Base-by-base conservation (phyloP, 1,139 yeast species). In the Suhomyces bokatorum region DNA sequence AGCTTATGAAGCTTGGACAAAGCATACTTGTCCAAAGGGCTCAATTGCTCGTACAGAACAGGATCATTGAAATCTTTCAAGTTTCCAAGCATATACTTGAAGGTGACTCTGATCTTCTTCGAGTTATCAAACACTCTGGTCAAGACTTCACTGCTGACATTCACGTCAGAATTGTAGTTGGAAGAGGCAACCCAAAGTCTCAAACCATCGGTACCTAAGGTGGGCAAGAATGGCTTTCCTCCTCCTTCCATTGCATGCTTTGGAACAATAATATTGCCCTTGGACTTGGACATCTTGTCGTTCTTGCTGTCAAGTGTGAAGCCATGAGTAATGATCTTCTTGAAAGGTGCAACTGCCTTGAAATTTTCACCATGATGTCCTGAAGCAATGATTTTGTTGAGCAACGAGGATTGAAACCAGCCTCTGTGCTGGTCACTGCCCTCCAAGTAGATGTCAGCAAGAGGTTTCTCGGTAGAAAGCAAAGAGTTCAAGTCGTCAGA, bases 391-490 rank as follows among this genome's bases (percentile, higher is more conserved):
- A 89, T 77, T 57, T 83, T 87, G 32, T 95, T 91, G 47, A 95
- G 70, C 32, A 95, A 69, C 0, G 97, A 89, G 24, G 97, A 88
- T 67, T 93, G 99, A 63, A 93, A 93, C 99, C 99, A 93, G 0
- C 99, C 99, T 49, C 99, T 78, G 60, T 95, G 99, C 63, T 93
- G 99, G 61, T 93, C 99, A 30, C 93, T 81, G 1, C 99, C 99
- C 69, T 93, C 99, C 16, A 91, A 66, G 59, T 89, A 91, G 13
- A 88, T 77, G 60, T 91, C 95, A 0, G 96, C 87, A 7, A 85
- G 62, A 9, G 65, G 72, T 46, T 68, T 49, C 55, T 53, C 41
- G 3, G 53, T 20, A 1, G 51, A 45, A 12, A 74, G 69, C 12
- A 51, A 37, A 32, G 35, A 37, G 10, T 53, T 51, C 41, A 75